Conservation (phyloP, 306 rosid species). For the Fragaria nilgerrensis region DNA sequence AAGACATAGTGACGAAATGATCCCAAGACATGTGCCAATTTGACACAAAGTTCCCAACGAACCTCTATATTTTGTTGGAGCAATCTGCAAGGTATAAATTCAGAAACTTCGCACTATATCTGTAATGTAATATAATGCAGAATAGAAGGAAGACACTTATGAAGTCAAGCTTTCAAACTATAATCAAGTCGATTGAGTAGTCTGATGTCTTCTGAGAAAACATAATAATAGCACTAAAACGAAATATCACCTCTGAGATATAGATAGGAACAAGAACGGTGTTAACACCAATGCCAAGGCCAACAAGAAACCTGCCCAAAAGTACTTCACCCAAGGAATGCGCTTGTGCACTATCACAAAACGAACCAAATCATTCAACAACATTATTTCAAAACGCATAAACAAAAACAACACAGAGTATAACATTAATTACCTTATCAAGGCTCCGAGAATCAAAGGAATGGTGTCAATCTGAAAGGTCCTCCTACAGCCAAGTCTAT, state of each 20-base stretch:
- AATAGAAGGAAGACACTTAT: conserved; percentile 6
- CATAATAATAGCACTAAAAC: not conserved
- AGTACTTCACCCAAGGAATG: conserved; percentile 70
- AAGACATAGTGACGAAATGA: conserved; percentile 66
- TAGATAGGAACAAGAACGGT: conserved; percentile 87
- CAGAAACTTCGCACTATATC: conserved; percentile 18
- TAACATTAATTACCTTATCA: conserved; percentile 49
- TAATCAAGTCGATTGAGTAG: not conserved
- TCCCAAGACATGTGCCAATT: conserved; percentile 90
- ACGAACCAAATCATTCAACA: conserved; percentile 19
- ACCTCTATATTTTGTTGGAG: conserved; percentile 88
- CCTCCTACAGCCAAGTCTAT: conserved; percentile 78
- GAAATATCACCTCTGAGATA: conserved; percentile 68
- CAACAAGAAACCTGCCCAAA: conserved; percentile 93
- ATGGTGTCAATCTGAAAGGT: conserved; percentile 69
- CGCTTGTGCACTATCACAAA: conserved; percentile 72
- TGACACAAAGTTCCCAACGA: conserved; percentile 80
- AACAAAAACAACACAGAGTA: not conserved
- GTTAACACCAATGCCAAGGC: conserved; percentile 89
- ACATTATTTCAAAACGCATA: conserved; percentile 4
- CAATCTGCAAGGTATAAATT: conserved; percentile 50
- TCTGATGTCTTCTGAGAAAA: not conserved
- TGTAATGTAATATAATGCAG: not conserved
- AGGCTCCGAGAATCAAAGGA: conserved; percentile 79
- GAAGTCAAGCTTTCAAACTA: not conserved